phyloP scores from a whole-genome alignment of 306 rosid genomes.

The Sechiopsis laciniata region DNA sequence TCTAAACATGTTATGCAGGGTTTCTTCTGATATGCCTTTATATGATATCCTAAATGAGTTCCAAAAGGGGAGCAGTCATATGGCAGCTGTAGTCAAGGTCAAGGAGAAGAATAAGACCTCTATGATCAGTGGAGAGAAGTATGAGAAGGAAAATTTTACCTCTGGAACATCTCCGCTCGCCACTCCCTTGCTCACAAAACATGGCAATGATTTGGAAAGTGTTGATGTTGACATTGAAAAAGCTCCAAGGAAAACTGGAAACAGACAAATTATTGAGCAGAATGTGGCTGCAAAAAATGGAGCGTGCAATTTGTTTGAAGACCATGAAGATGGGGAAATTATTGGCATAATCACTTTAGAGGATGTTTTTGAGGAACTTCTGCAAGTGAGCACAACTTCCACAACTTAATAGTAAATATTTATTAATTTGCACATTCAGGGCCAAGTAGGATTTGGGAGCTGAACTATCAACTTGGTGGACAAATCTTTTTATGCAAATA shows the following conservation, averaged over 20 bases:
- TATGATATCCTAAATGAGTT: constrained; percentile 91
- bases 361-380: constrained; percentile 95
- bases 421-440: not conserved
- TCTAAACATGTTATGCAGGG: constrained; percentile 38
- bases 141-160: constrained; percentile 27
- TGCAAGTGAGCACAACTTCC: constrained; percentile 40
- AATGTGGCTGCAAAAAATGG: constrained; percentile 36
- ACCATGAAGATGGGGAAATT: constrained; percentile 76
- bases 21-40: constrained; percentile 87
- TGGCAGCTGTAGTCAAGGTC: constrained; percentile 85
- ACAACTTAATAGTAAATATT: not conserved
- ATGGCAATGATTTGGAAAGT: constrained; percentile 31
- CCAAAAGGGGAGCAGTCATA: constrained; percentile 91
- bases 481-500: constrained; percentile 1
- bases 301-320: constrained; percentile 33
- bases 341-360: constrained; percentile 89
- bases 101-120: constrained; percentile 42
- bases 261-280: constrained; percentile 30
- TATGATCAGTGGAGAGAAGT: constrained; percentile 36
- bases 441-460: constrained; percentile 7
- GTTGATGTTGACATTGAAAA: constrained; percentile 49
- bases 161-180: constrained; percentile 36
- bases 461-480: not conserved
- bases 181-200: constrained; percentile 51
- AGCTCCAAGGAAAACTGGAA: constrained; percentile 34